A percentile compares a stretch with the other conserved stretches of the same genome.
phyloP scores from a whole-genome alignment of 2,329 filamentous ascomycete genomes.

The Scytalidium lignicola region DNA sequence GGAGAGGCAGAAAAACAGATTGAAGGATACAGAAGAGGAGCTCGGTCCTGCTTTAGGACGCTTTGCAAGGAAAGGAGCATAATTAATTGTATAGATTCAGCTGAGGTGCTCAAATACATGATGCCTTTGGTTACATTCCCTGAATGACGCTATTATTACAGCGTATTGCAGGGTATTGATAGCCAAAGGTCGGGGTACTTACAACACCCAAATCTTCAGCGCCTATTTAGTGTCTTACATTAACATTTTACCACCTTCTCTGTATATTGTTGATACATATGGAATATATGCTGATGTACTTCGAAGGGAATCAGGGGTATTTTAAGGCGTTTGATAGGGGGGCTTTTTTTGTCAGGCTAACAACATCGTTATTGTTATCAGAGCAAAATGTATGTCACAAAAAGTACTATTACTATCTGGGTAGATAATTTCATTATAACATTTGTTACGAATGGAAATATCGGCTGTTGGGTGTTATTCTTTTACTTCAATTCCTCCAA shows the following conservation, averaged over 20 bases:
- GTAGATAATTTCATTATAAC: neutral
- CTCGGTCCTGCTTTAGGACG: slow-evolving; percentile 81
- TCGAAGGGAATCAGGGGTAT: too few species aligned
- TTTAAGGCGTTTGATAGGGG: too few species aligned
- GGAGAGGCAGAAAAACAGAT: slow-evolving; percentile 61
- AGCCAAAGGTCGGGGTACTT: too few species aligned
- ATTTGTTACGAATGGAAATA: neutral
- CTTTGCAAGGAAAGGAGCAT: slow-evolving; percentile 65
- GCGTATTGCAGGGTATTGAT: too few species aligned
- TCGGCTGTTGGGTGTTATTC: neutral
- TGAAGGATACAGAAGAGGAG: slow-evolving; percentile 64
- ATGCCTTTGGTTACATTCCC: too few species aligned
- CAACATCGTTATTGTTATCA: neutral
- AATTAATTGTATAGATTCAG: neutral
- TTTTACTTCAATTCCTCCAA: slow-evolving; percentile 40
- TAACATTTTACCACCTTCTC: too few species aligned
- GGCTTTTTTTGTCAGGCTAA: neutral
- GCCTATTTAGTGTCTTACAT: too few species aligned
- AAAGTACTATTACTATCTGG: neutral
- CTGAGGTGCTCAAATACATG: too few species aligned
- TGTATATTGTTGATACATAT: too few species aligned
- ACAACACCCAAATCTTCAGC: too few species aligned
- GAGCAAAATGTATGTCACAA: neutral
- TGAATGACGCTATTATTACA: too few species aligned
- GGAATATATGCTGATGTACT: too few species aligned